These are phyloP conservation scores for Gnomoniopsis smithogilvyi DNA, from an alignment of 2,329 filamentous ascomycete genomes.

Conservation along the genomic window DNA sequence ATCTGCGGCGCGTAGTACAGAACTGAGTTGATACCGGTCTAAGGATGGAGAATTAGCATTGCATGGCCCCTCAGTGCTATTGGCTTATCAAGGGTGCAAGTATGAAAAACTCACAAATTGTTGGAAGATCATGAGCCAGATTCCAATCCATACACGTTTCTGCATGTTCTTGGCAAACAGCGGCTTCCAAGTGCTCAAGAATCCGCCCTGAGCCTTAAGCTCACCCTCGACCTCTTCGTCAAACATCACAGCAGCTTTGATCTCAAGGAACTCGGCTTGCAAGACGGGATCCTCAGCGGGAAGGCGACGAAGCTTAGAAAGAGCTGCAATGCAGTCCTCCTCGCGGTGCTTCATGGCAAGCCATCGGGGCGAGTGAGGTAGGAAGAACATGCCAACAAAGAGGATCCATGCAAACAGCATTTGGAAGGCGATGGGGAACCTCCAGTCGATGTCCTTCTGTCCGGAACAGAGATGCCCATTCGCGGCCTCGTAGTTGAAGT, in stretches of 20 bases:
- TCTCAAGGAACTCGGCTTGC: conserved; percentile 27
- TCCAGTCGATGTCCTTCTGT: conserved; percentile 19
- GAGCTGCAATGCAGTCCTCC: conserved; percentile 22
- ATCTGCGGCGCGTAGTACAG: conserved; percentile 23
- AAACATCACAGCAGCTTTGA: conserved; percentile 25
- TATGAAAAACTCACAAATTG: conserved; percentile 12
- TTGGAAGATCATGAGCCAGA: conserved; percentile 23
- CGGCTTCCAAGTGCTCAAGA: conserved; percentile 18
- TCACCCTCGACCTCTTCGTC: conserved; percentile 21
- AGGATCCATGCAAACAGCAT: conserved; percentile 19
- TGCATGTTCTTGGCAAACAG: conserved; percentile 22
- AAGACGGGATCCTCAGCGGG: conserved; percentile 21
- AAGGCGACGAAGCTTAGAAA: conserved; percentile 24
- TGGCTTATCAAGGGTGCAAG: background rate
- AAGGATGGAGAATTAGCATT: background rate
- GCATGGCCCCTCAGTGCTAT: accelerated
- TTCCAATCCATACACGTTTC: conserved; percentile 21
- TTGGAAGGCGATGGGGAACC: conserved; percentile 21
- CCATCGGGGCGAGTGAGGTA: conserved; percentile 25
- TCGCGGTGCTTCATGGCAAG: conserved; percentile 24
- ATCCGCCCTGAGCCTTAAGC: background rate
- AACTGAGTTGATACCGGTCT: conserved; percentile 22
- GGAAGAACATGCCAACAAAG: conserved; percentile 16
- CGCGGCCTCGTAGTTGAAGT: conserved; percentile 18
- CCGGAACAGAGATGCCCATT: conserved; percentile 22